Conservation (phyloP, 108 stramenopile genomes). For the Aurantiochytrium sp. region DNA sequence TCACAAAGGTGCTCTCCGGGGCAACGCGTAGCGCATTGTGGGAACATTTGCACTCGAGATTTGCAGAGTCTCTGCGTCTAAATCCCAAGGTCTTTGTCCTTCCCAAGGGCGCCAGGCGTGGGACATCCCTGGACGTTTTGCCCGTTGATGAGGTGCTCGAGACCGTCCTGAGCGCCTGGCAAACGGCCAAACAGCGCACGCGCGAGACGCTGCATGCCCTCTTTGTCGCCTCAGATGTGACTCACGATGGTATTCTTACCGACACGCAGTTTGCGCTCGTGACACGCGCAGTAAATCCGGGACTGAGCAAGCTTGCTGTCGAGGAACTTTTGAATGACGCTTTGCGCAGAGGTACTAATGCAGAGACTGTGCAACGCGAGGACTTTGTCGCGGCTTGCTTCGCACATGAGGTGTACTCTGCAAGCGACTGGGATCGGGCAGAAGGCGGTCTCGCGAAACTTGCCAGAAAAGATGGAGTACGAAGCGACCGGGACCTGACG, state of each 20-base stretch:
- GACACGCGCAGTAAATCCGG: neutral
- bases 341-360: neutral
- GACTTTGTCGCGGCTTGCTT: neutral
- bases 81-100: neutral
- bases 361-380: constrained; percentile 7
- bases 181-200: neutral
- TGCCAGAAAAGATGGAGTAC: neutral
- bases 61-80: neutral
- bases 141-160: neutral
- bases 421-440: neutral
- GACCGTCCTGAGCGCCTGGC: neutral
- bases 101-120: neutral
- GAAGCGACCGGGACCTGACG: neutral
- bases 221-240: neutral
- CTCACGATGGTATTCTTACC: neutral
- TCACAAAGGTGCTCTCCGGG: neutral
- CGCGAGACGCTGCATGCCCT: neutral
- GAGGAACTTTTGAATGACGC: neutral
- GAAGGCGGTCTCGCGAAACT: neutral
- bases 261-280: neutral
- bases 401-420: neutral
- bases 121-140: neutral
- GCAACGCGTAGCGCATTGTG: neutral
- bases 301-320: neutral
- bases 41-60: neutral